Base-by-base conservation (phyloP, 352 stramenopile genomes). In the Phytopythium cucurbitacearum region DNA sequence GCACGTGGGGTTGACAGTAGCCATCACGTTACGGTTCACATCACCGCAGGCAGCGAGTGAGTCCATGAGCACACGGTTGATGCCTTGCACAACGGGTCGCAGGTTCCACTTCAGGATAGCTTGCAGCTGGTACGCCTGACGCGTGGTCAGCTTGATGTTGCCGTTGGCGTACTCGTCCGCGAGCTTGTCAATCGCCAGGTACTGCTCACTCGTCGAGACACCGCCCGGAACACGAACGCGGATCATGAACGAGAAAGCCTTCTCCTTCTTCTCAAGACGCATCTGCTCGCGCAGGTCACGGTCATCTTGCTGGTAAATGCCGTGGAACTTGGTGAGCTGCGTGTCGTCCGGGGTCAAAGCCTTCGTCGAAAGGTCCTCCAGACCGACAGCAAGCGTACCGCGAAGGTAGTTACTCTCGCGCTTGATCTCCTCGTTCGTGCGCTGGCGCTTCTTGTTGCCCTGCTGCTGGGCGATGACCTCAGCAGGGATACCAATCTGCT, bases 241-340 rank as follows among this genome's bases (percentile, higher is more conserved):
- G 43, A 98, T 94, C 96, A 98, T 99, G 76, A 99, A 98, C 48
- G 93, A 89, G 61, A 96, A 98, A 21, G 96, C 91, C 69, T 97
- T 97, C 55, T 91, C 85, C 56, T 92, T 75, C 59, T 90, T 88
- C 60, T 88, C 65, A 11, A 80, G 56, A 34, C 79, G 76, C 77
- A 87, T 90, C 57, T 88, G 74, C 50, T 90, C 76, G 39, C 79
- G 76, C 53, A 87, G 52, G 16, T 98, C 94, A 47, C 96, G 88
- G 73, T 98, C 81, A 56, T 98, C 95, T 73, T 99, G 95, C 83
- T 98, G 90, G 75, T 99, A 99, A 48, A 96, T 98, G 35, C 96
- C 96, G 66, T 99, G 96, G 74, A 99, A 99, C 75, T 99, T 99
- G 40, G 80, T 91, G 34, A 94, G 64, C 67, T 94, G 81, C 34